Percentiles rank a stretch among this genome's conserved stretches.
These are phyloP conservation scores for Teunomyces lycoperdinae DNA, from an alignment of 805 yeast genomes.

Conservation along the genomic window DNA sequence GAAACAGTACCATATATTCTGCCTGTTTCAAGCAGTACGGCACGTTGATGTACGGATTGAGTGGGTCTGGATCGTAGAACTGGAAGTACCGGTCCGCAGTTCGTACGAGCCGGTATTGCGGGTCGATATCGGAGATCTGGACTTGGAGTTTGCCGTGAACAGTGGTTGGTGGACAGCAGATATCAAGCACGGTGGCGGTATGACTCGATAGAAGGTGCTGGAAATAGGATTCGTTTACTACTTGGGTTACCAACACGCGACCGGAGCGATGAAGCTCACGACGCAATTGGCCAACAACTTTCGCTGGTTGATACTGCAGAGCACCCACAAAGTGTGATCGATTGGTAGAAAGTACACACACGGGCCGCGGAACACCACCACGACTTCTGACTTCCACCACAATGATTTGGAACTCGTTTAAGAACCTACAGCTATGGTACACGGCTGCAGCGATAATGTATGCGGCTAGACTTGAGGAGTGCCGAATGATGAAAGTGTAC, in stretches of 20 bases:
- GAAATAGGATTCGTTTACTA: not conserved
- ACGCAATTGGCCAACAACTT: not conserved
- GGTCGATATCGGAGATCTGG: not conserved
- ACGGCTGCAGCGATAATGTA: not conserved
- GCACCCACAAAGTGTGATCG: too few species aligned
- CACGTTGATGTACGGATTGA: not conserved
- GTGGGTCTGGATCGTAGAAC: not conserved
- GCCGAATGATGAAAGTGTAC: not conserved
- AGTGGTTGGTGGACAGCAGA: not conserved
- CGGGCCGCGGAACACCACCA: constrained; percentile 9
- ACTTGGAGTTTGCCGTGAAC: not conserved
- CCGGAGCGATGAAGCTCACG: not conserved
- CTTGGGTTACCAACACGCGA: not conserved
- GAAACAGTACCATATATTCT: not conserved
- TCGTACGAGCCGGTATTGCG: not conserved
- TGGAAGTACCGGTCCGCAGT: not conserved
- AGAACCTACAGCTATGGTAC: not conserved
- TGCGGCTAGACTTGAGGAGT: constrained; percentile 2
- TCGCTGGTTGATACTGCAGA: too few species aligned
- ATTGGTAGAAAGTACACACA: too few species aligned
- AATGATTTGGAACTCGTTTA: not conserved
- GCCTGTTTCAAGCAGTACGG: not conserved
- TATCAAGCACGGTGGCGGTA: not conserved
- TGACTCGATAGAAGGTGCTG: not conserved
- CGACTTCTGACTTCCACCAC: not conserved